Percentiles rank a stretch among this genome's conserved stretches.
phyloP scores from a whole-genome alignment of 1,139 yeast species.

The Chernovozyma aurita region DNA sequence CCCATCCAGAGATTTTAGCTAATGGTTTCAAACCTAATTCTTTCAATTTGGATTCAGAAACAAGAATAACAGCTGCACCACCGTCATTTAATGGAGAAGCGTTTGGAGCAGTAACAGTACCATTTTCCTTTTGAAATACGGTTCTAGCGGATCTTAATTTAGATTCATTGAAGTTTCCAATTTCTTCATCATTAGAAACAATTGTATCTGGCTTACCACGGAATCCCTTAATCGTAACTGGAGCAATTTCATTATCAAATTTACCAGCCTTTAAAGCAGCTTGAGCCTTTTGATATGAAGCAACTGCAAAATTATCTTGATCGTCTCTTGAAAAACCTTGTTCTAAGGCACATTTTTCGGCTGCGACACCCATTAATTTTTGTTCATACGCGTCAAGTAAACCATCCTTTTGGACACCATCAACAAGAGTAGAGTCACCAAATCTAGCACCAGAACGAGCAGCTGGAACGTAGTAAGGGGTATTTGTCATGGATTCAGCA shows the following conservation, averaged over 20 bases:
- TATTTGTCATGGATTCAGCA: slow-evolving; percentile 94
- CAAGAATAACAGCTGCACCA: slow-evolving; percentile 89
- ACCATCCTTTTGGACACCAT: slow-evolving; percentile 90
- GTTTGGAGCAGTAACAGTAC: slow-evolving; percentile 95
- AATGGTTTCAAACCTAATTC: slow-evolving; percentile 85
- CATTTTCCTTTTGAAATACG: slow-evolving; percentile 86
- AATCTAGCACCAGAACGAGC: slow-evolving; percentile 87
- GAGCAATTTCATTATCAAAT: slow-evolving; percentile 75
- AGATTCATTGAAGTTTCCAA: slow-evolving; percentile 66
- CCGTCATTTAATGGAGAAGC: slow-evolving; percentile 96
- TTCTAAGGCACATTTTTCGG: slow-evolving; percentile 89
- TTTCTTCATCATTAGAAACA: slow-evolving; percentile 70
- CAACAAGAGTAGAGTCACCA: slow-evolving; percentile 75
- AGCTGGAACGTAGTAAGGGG: slow-evolving; percentile 86
- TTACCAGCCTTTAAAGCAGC: slow-evolving; percentile 76
- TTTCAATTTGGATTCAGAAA: slow-evolving; percentile 74
- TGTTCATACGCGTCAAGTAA: slow-evolving; percentile 84
- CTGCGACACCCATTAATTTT: slow-evolving; percentile 91
- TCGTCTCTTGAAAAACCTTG: slow-evolving; percentile 60
- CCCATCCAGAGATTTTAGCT: slow-evolving; percentile 90
- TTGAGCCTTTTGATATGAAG: slow-evolving; percentile 74
- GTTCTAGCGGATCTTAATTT: slow-evolving; percentile 81
- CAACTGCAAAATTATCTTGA: slow-evolving; percentile 68
- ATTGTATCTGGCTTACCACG: slow-evolving; percentile 89
- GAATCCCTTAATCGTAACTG: slow-evolving; percentile 80